Evolutionary conservation across 345 rosid genomes (phyloP).

Genomic region (Populus davidiana): DNA sequence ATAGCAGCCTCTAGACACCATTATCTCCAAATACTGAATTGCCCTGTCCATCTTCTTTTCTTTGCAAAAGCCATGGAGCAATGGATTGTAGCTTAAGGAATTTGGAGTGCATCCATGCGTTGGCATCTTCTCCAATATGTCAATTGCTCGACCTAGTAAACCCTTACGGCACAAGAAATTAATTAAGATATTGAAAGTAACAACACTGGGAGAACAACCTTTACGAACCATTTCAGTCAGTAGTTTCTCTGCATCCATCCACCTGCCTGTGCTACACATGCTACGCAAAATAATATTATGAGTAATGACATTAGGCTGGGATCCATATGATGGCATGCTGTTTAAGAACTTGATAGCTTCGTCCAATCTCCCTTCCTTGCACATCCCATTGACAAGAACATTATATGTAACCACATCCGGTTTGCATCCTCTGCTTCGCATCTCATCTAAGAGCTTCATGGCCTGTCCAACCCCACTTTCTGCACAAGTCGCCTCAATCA

Average conservation of each 20-base stretch:
- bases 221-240: slow-evolving; percentile 66
- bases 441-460: slow-evolving; percentile 86
- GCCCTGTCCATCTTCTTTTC: slow-evolving; percentile 88
- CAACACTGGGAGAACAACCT: slow-evolving; percentile 85
- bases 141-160: slow-evolving; percentile 73
- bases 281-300: slow-evolving; percentile 75
- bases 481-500: slow-evolving; percentile 81
- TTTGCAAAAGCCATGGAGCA: slow-evolving; percentile 84
- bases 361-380: slow-evolving; percentile 77
- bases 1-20: slow-evolving; percentile 83
- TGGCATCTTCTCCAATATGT: slow-evolving; percentile 81
- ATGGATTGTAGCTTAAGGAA: slow-evolving; percentile 72
- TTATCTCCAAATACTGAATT: slow-evolving; percentile 68
- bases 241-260: slow-evolving; percentile 85
- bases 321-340: slow-evolving; percentile 60
- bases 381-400: slow-evolving; percentile 81
- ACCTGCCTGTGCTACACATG: slow-evolving; percentile 79
- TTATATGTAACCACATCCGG: slow-evolving; percentile 84
- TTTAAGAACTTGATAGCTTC: slow-evolving; percentile 82
- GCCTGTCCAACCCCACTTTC: slow-evolving; percentile 79
- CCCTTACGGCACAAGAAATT: slow-evolving; percentile 82
- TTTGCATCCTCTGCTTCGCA: slow-evolving; percentile 71
- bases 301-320: slow-evolving; percentile 76
- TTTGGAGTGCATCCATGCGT: slow-evolving; percentile 72
- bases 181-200: slow-evolving; percentile 86